Conservation (phyloP, 257 asterid genomes). For the Apocynum venetum region DNA sequence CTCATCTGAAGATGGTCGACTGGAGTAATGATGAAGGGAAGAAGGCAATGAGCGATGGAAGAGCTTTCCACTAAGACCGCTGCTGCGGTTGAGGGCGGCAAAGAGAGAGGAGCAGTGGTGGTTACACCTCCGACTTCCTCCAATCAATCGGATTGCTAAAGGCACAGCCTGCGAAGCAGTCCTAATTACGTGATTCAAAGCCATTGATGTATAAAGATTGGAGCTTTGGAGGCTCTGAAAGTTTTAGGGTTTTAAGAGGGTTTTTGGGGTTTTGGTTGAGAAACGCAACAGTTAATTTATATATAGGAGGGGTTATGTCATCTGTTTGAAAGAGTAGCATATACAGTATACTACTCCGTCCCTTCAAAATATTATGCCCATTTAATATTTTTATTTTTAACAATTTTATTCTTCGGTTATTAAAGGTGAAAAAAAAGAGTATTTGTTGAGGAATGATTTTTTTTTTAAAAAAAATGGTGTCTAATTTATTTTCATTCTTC, state of each 20-base stretch:
- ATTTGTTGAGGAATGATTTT: too few relatives aligned
- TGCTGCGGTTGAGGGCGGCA: slow-evolving; percentile 30
- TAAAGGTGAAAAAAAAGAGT: too few relatives aligned
- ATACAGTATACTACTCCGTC: too few relatives aligned
- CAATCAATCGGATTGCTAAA: slow-evolving; percentile 33
- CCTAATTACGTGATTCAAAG: slow-evolving; percentile 40
- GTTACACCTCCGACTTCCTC: slow-evolving; percentile 39
- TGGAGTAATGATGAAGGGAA: slow-evolving; percentile 30
- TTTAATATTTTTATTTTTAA: too few relatives aligned
- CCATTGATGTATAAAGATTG: slow-evolving; percentile 29
- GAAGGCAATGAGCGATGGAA: slow-evolving; percentile 42
- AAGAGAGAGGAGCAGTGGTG: slow-evolving; percentile 36
- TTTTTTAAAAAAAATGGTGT: too few relatives aligned
- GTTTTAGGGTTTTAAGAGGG: background rate
- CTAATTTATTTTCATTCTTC: too few relatives aligned
- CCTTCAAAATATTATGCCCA: too few relatives aligned
- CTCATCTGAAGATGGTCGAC: slow-evolving; percentile 45
- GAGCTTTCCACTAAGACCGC: slow-evolving; percentile 18
- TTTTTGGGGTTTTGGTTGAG: background rate
- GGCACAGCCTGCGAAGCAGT: slow-evolving; percentile 55
- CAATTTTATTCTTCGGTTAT: too few relatives aligned
- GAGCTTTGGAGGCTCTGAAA: background rate
- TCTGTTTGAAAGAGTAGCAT: too few relatives aligned
- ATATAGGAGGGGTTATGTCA: background rate
- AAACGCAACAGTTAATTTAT: background rate